Base-by-base conservation (phyloP, 2,329 filamentous ascomycete species). In the Botrytis squamosa region DNA sequence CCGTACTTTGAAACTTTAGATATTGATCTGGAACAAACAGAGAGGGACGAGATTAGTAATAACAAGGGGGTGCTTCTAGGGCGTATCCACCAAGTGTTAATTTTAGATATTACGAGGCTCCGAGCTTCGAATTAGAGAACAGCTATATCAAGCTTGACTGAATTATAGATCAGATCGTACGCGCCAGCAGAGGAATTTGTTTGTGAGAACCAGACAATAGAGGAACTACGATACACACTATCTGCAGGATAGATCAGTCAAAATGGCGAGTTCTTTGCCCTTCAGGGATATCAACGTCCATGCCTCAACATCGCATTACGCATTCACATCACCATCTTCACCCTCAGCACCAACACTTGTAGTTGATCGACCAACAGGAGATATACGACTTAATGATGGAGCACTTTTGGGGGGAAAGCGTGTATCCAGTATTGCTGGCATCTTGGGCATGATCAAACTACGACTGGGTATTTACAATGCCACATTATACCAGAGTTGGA, bases 251-350 rank as follows among this genome's bases (percentile, higher is more conserved):
- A 67, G 12, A 71, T 8, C 25, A 40, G 46, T 59, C 77, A 79
- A 73, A 72, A 89, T 88, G 87, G 84, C 84, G 76, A 62, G 49
- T 49, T 82, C 84, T 72, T 85, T 91, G 73, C 96, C 95, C 36
- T 99, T 95, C 84, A 90, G 95, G 82, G 96, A 99, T 86, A 97
- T 98, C 86, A 99, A 98, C 83, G 90, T 99, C 83, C 94, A 97
- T 84, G 93, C 94, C 77, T 94, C 95, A 70, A 88, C 93, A 79
- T 93, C 95, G 80, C 92, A 96, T 82, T 99, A 99, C 86, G 93
- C 94, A 79, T 99, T 99, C 84, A 95, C 93, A 57, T 99, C 96
- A 42, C 96, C 96, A 42, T 98, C 96, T 0, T 95, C 94, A 5
- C 94, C 95, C 75, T 90, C 95, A 83, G 92, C 95, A 42, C 94